These are phyloP conservation scores for Solanum corneliomulleri DNA, from an alignment of 257 asterid genomes.

Conservation along the genomic window DNA sequence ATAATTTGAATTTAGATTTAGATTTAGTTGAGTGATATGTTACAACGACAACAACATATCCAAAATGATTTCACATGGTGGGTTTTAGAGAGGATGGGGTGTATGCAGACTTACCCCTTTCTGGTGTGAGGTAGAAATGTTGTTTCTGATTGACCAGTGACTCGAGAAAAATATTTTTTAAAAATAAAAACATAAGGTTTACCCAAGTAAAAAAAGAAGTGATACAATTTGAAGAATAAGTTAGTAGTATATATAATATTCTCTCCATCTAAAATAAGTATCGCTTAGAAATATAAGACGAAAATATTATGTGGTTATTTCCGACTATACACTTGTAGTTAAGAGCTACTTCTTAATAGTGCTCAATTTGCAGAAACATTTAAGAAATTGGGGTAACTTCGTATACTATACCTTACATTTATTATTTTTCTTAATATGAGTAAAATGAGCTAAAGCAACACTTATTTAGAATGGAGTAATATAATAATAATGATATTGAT, in stretches of 20 bases:
- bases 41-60: too few species aligned
- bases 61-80: background rate
- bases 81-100: background rate
- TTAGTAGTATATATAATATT: too few species aligned
- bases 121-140: background rate
- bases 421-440: too few species aligned
- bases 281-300: background rate
- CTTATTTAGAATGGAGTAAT: background rate
- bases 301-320: background rate
- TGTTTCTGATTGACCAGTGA: background rate
- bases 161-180: background rate
- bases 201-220: too few species aligned
- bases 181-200: background rate
- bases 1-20: too few species aligned
- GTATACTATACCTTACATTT: too few species aligned
- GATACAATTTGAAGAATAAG: background rate
- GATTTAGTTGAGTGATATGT: background rate
- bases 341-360: background rate
- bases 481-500: background rate
- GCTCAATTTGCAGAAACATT: background rate
- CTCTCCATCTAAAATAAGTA: background rate
- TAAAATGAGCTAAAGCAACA: background rate
- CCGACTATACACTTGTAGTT: background rate
- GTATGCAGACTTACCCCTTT: accelerated
- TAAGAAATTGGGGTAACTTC: background rate